Evolutionary conservation across 768 basidiomycete genomes (phyloP).

Genomic region (Austroboletus festivus): DNA sequence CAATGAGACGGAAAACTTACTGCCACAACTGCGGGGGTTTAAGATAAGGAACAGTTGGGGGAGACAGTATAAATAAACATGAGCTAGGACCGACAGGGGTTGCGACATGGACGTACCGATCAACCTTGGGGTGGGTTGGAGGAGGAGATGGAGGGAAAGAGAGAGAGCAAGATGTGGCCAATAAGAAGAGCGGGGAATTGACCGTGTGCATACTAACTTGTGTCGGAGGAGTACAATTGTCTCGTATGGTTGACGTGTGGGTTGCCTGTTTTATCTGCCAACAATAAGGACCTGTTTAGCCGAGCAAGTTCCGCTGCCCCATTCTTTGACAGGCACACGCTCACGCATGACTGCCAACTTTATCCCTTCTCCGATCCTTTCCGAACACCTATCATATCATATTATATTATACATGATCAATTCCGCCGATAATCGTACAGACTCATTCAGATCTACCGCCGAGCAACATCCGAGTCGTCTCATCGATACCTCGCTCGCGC

Average conservation of each 20-base stretch:
- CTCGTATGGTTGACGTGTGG: slow-evolving; percentile 3
- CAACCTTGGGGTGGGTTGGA: too few relatives aligned
- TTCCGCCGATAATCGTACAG: neutral
- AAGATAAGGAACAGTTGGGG: neutral
- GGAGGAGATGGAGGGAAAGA: neutral
- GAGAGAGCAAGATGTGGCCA: neutral
- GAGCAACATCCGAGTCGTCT: slow-evolving; percentile 26
- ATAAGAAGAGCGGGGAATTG: too few relatives aligned
- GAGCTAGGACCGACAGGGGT: neutral
- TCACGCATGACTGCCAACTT: too few relatives aligned
- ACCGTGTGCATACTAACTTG: neutral
- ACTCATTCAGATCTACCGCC: slow-evolving; percentile 10
- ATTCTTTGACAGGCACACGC: neutral
- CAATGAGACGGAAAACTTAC: slow-evolving; percentile 1
- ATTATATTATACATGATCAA: too few relatives aligned
- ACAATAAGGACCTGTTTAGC: slow-evolving; percentile 25
- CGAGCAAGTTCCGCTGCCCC: neutral
- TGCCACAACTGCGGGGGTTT: neutral
- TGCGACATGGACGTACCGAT: too few relatives aligned
- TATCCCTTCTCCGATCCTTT: too few relatives aligned
- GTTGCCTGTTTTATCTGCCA: slow-evolving; percentile 20
- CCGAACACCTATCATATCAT: too few relatives aligned
- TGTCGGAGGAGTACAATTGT: slow-evolving; percentile 21
- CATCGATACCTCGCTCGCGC: slow-evolving; percentile 48
- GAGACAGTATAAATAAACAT: neutral